Evolutionary conservation across 208 protist genomes (phyloP), one percentile per base, ranked within the genome.

Genomic region (Porcisia deanei): DNA sequence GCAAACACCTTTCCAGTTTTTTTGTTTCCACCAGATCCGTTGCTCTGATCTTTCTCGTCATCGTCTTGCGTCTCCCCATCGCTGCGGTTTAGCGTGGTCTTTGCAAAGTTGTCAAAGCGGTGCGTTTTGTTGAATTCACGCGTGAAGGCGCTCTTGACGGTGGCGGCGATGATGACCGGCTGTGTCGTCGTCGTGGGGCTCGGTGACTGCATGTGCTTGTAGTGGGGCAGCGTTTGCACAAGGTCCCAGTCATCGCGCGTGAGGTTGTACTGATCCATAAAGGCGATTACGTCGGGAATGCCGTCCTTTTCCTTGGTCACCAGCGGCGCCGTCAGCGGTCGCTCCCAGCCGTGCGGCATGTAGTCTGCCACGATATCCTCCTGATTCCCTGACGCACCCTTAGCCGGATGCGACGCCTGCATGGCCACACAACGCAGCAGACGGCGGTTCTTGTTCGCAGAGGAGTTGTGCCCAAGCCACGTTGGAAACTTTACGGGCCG

Each of bases 241-340:
- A 97, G 90, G 58, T 98, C 95, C 88, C 90, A 98, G 83, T 98
- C 95, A 71, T 97, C 91, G 34, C 93, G 88, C 85, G 91, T 86
- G 47, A 98, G 79, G 75, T 85, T 70, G 79, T 98, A 97, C 77
- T 84, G 73, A 79, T 95, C 90, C 92, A 98, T 96, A 41, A 97
- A 85, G 14, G 64, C 72, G 57, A 97, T 94, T 22, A 96, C 91
- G 2, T 95, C 85, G 18, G 68, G 68, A 63, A 97, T 90, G 59
- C 82, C 89, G 4, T 93, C 89, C 71, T 97, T 94, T 34, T 85
- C 89, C 34, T 82, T 73, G 57, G 83, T 68, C 12, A 63, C 84
- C 12, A 95, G 79, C 43, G 92, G 90, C 54, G 25, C n/a, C 58
- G 89, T 91, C 41, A 96, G 76, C 3, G 80, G 83, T 10, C 76